Conservation (phyloP, 2,329 filamentous ascomycete species). For the Teratosphaeriaceae sp. region DNA sequence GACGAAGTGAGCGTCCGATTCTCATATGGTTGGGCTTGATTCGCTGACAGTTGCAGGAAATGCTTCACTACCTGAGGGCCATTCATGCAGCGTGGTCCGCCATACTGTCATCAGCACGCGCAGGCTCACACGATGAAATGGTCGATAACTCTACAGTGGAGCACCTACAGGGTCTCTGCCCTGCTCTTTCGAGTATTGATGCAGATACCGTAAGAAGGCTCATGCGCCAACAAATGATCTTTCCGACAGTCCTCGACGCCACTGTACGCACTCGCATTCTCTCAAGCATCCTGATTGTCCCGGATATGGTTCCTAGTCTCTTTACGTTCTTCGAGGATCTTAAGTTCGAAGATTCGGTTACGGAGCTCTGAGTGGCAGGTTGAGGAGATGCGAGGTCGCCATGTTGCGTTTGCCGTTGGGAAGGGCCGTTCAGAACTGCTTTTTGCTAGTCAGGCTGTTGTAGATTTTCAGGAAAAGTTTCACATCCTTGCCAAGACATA, state of each 20-base stretch:
- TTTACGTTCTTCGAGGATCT: constrained; percentile 19
- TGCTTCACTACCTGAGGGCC: background rate
- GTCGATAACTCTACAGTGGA: background rate
- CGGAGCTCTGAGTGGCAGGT: background rate
- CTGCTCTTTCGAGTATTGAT: background rate
- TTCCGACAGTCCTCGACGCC: background rate
- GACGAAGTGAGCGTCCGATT: constrained; percentile 11
- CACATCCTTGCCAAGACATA: background rate
- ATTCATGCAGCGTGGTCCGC: background rate
- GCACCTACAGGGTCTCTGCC: background rate
- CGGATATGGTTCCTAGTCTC: constrained; percentile 15
- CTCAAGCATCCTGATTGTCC: background rate
- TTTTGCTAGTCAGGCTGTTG: background rate
- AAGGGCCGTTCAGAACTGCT: background rate
- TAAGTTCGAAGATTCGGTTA: constrained; percentile 8
- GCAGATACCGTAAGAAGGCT: background rate
- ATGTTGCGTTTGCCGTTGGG: background rate
- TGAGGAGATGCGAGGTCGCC: background rate
- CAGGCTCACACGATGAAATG: background rate
- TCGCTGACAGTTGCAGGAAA: background rate
- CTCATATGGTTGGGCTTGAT: background rate
- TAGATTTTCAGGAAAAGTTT: too few relatives aligned
- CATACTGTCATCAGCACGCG: background rate
- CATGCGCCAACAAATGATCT: background rate
- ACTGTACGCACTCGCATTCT: background rate